Evolutionary conservation across 768 basidiomycete species (phyloP).

Genomic region (Guyanaporus albipodus): DNA sequence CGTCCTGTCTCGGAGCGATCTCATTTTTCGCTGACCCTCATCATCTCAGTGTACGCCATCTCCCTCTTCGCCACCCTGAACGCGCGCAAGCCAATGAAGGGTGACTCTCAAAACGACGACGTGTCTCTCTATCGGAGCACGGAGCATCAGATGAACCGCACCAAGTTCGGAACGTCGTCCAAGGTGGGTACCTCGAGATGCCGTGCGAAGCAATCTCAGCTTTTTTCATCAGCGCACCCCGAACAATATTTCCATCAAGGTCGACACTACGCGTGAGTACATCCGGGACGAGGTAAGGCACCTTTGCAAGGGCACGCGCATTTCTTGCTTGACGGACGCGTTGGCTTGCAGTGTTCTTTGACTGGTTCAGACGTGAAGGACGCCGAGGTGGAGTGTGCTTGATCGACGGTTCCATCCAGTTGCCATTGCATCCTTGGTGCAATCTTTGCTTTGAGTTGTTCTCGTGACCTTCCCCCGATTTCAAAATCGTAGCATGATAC

Average conservation of each 20-base stretch:
- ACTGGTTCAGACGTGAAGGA: conserved; percentile 8
- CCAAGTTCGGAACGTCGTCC: not conserved
- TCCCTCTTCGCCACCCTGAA: conserved; percentile 60
- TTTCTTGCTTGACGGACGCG: not conserved
- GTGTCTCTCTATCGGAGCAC: conserved; percentile 6
- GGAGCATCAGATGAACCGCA: conserved; percentile 6
- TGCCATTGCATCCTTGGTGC: no score
- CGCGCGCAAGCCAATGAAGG: conserved; percentile 46
- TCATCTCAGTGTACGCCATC: conserved; percentile 50
- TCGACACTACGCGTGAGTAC: conserved; percentile 57
- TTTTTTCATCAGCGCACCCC: conserved; percentile 21
- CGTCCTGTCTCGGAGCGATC: conserved; percentile 20
- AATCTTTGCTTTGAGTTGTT: no score
- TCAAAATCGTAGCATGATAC: no score
- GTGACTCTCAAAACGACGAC: conserved; percentile 2
- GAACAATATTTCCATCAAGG: conserved; percentile 60
- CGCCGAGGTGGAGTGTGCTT: no score
- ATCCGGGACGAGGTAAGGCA: conserved; percentile 38
- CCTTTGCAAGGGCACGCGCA: no score
- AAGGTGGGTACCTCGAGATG: conserved; percentile 1
- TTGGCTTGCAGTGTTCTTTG: not conserved
- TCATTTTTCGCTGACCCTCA: not conserved
- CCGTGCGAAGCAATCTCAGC: not conserved
- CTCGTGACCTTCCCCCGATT: no score
- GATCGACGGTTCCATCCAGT: no score